Conservation (phyloP, 2,329 filamentous ascomycete species). For the Hypoxylon sp. region DNA sequence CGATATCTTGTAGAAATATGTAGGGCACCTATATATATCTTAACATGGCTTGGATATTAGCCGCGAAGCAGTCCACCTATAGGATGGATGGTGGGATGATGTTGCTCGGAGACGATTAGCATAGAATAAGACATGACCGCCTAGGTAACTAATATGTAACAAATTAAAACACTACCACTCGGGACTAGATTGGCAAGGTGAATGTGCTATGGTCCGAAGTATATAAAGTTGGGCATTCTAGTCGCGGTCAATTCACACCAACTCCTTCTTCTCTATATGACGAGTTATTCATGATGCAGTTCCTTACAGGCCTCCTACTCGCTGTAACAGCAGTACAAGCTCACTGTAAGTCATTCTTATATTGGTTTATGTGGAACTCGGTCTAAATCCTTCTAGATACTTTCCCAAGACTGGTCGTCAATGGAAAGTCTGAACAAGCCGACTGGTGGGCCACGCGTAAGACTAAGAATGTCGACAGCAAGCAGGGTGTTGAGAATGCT, state of each 20-base stretch:
- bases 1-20: slow-evolving; percentile 27
- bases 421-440: slow-evolving; percentile 54
- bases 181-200: background rate
- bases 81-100: slow-evolving; percentile 31
- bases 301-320: slow-evolving; percentile 45
- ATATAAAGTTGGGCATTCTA: slow-evolving; percentile 25
- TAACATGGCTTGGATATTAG: slow-evolving; percentile 33
- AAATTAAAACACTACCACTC: slow-evolving; percentile 36
- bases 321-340: slow-evolving; percentile 45
- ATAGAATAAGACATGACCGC: slow-evolving; percentile 14
- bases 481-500: slow-evolving; percentile 55
- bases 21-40: slow-evolving; percentile 21
- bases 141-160: slow-evolving; percentile 11
- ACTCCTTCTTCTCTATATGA: background rate
- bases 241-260: background rate
- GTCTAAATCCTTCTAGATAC: slow-evolving; percentile 51
- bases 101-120: slow-evolving; percentile 6
- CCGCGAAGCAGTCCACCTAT: slow-evolving; percentile 30
- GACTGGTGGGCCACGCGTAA: slow-evolving; percentile 57
- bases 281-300: slow-evolving; percentile 41
- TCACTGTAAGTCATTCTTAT: slow-evolving; percentile 43
- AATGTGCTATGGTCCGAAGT: background rate
- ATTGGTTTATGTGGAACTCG: background rate
- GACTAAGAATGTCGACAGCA: slow-evolving; percentile 57
- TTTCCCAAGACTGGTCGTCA: slow-evolving; percentile 56